A percentile compares a stretch with the other conserved stretches of the same genome.
Evolutionary conservation across 768 basidiomycete genomes (phyloP).

Genomic region (Termitomyces bulborhizus): DNA sequence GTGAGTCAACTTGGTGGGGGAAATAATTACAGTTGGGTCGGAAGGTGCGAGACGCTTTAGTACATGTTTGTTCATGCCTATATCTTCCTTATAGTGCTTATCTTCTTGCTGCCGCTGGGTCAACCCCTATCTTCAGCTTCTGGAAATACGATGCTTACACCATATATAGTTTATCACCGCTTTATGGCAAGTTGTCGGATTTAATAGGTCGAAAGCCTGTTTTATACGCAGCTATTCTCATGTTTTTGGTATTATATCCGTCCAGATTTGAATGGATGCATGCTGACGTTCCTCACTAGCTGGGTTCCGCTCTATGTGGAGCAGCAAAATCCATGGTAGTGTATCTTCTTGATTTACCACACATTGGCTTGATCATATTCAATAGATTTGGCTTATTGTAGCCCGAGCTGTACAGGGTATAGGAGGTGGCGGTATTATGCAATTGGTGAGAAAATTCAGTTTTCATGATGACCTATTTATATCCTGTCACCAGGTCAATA

Average conservation of each 20-base stretch:
- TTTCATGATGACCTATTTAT: background rate
- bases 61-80: background rate
- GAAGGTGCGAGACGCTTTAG: conserved; percentile 35
- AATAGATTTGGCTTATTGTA: conserved; percentile 62
- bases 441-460: conserved; percentile 36
- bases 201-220: conserved; percentile 56
- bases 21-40: conserved; percentile 66
- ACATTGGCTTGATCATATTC: background rate
- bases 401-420: conserved; percentile 79
- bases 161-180: conserved; percentile 44
- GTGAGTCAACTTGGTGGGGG: conserved; percentile 60
- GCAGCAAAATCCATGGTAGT: conserved; percentile 66
- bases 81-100: conserved; percentile 48
- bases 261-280: background rate
- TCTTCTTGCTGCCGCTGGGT: conserved; percentile 57
- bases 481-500: conserved; percentile 40
- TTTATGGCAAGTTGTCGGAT: conserved; percentile 78
- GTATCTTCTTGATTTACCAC: background rate
- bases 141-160: background rate
- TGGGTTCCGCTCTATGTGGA: conserved; percentile 78
- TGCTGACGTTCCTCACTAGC: conserved; percentile 25
- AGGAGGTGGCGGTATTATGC: conserved; percentile 76
- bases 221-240: conserved; percentile 54
- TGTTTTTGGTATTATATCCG: conserved; percentile 53
- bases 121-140: background rate